phyloP scores from a whole-genome alignment of 129 eudicot species.

The Glebionis coronaria region DNA sequence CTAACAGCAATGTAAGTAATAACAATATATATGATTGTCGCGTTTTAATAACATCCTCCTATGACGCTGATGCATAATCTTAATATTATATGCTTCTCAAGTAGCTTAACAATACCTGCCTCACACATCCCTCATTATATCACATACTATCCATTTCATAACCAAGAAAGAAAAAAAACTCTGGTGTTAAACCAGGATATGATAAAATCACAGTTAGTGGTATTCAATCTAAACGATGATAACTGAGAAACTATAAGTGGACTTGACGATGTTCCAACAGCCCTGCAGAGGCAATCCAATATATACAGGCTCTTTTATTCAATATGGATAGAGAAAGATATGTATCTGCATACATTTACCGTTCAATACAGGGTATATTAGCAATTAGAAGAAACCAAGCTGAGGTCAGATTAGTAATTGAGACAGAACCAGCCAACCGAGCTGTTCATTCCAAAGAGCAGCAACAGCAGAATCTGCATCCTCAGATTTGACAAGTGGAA shows the following conservation, averaged over 20 bases:
- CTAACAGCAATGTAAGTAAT: constrained; percentile 38
- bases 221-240: constrained; percentile 20
- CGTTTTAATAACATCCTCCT: constrained; percentile 14
- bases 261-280: constrained; percentile 16
- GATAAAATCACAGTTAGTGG: constrained; percentile 6
- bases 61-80: constrained; percentile 7
- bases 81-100: constrained; percentile 22
- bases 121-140: constrained; percentile 25
- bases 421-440: constrained; percentile 23
- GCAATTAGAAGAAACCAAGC: constrained; percentile 21
- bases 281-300: constrained; percentile 45
- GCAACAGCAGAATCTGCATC: constrained; percentile 49
- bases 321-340: constrained; percentile 25
- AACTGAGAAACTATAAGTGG: not conserved
- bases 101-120: constrained; percentile 32
- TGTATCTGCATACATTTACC: constrained; percentile 31
- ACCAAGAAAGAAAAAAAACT: not conserved
- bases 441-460: constrained; percentile 30
- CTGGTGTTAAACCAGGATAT: constrained; percentile 13
- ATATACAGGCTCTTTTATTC: constrained; percentile 24
- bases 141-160: constrained; percentile 28
- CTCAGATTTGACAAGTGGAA: constrained; percentile 35
- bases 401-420: not conserved
- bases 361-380: constrained; percentile 22
- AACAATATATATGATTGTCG: too few relatives aligned